phyloP scores from a whole-genome alignment of 345 rosid genomes.

The Corchorus olitorius region DNA sequence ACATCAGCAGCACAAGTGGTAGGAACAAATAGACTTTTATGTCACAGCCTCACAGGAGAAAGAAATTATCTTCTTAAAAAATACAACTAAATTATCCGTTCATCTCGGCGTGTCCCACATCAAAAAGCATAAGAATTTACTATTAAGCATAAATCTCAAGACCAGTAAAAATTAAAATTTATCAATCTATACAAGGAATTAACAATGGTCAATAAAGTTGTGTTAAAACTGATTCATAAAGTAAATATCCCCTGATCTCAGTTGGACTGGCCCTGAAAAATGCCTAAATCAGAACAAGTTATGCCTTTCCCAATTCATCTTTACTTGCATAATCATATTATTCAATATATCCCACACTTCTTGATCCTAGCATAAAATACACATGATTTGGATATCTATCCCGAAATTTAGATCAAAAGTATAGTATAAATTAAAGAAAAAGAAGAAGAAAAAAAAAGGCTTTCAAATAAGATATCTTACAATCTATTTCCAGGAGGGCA shows the following conservation, averaged over 20 bases:
- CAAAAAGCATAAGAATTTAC: not conserved
- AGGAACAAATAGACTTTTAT: not conserved
- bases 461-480: not conserved
- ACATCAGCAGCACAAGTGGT: not conserved
- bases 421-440: too few species aligned
- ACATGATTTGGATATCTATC: not conserved
- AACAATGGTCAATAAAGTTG: not conserved
- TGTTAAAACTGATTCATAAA: not conserved
- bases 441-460: not conserved
- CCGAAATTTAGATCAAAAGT: not conserved
- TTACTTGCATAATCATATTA: not conserved
- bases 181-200: not conserved
- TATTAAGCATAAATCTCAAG: not conserved
- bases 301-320: not conserved
- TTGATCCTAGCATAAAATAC: too few species aligned
- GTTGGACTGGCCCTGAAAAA: not conserved
- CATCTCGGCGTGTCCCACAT: not conserved
- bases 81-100: not conserved
- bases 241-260: not conserved
- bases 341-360: not conserved
- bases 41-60: not conserved
- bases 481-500: not conserved
- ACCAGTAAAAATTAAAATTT: not conserved
- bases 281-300: conserved; percentile 2
- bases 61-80: conserved; percentile 1